Base-by-base conservation (phyloP, 2,329 filamentous ascomycete genomes). In the Magnaporthiopsis rhizophila region DNA sequence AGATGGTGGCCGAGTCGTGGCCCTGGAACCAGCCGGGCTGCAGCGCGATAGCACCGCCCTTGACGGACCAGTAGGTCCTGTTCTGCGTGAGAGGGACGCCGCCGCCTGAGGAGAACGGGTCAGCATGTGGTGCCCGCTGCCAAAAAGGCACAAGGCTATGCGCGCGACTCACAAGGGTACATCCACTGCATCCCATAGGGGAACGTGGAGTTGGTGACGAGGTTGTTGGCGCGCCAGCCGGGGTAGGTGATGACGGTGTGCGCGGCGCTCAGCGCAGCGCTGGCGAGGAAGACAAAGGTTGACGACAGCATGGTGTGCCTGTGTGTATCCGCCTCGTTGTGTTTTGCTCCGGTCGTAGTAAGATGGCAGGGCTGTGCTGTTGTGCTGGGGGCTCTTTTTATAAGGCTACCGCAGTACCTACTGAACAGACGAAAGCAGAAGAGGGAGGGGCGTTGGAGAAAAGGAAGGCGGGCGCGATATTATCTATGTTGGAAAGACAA, bases 21-120 rank as follows among this genome's bases (percentile, higher is more conserved):
- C 95, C 95, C 65, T 88, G 87, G 80, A 97, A 97, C 95, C 95
- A 98, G 72, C 94, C 95, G 0, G 95, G 95, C 73, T 98, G 94
- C 71, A 97, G 83, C 62, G 92, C 85, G 66, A 99, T 72, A n/a
- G 92, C 92, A 67, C 95, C 95, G 69, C 95, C 95, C 36, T 79
- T 85, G 62, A 92, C 83, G 21, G 95, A 93, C 95, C 95, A 98
- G 78, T 89, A 91, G 18, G 95, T 97, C 67, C 94, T 87, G 78
- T 99, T 98, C 59, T 77, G 82, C 0, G 91, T 90, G 53, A 86
- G 84, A 60, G 81, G 80, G 79, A 94, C 87, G 67, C 95, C 95
- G 65, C 95, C 95, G 74, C 94, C 94, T 97, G 71, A 15, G 21
- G 15, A 9, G 38, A 15, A 21, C 32, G 5, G 66, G 60, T 45